Base-by-base conservation (phyloP, 495 filamentous ascomycete genomes). In the Sabuloglossum arenarium region DNA sequence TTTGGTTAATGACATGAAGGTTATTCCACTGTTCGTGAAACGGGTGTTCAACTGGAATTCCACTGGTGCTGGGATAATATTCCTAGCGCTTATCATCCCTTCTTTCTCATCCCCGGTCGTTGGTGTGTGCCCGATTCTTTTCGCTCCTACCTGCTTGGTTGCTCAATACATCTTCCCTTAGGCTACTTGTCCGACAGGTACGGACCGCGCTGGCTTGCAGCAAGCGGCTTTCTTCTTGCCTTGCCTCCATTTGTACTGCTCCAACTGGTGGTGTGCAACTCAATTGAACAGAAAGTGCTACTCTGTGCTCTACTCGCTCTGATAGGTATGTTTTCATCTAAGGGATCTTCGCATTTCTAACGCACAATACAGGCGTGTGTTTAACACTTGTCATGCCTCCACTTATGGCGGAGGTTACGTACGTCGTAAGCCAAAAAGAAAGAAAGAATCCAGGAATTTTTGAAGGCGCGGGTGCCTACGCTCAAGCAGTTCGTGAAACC, bases 371-470 rank as follows among this genome's bases (percentile, higher is more conserved):
- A 1, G 86, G 87, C 0, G 30, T 76, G 3, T 69, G 72, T 1
- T 55, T 87, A 0, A 71, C 76, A 0, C 62, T 82, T 6, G 68
- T 75, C 1, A 73, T 81, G 56, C 73, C 81, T 1, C 77, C 84
- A 0, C 64, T 88, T 14, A 76, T 87, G 70, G 83, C 82, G 0
- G 86, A 90, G 61, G 71, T 79, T 28, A 70, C 72, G 46, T 79
- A 81, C 31, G 71, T 81, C 4, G 79, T 85, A 8, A 67, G 75
- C 25, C 72, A 70, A 4, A 74, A 80, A 55, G 76, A 81, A 55
- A 70, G 66, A 14, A 56, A 71, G 45, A 63, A 66, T 10, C 82
- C 79, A 0, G 78, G 77, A 0, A 62, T 61, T 24, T 74, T 72
- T 56, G 71, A 70, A 0, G 63, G 62, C 11, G 68, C 68, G 21